Percentiles rank a stretch among this genome's conserved stretches.
phyloP scores from a whole-genome alignment of 2,329 filamentous ascomycete genomes.

The Macrophomina pseudophaseolina region DNA sequence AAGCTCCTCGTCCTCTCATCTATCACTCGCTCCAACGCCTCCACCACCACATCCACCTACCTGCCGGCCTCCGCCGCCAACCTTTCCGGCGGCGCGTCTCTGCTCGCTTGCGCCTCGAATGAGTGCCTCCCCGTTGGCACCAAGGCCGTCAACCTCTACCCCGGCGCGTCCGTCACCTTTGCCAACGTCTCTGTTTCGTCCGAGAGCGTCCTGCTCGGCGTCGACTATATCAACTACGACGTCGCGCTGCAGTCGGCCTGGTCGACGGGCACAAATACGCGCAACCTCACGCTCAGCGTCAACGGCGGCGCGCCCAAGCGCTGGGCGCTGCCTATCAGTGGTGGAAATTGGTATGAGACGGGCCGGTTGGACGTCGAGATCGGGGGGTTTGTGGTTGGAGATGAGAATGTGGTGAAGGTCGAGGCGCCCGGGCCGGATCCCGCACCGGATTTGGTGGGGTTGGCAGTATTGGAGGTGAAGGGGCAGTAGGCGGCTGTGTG shows the following conservation, averaged over 20 bases:
- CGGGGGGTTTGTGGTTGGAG: slow-evolving; percentile 36
- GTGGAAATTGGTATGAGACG: slow-evolving; percentile 46
- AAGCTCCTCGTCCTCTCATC: slow-evolving; percentile 44
- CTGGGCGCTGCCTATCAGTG: slow-evolving; percentile 47
- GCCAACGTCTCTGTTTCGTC: slow-evolving; percentile 36
- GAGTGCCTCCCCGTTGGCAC: slow-evolving; percentile 38
- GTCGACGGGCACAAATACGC: slow-evolving; percentile 41
- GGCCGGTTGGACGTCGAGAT: slow-evolving; percentile 33
- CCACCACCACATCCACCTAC: slow-evolving; percentile 34
- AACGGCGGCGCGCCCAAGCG: slow-evolving; percentile 43
- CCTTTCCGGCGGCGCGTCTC: slow-evolving; percentile 38
- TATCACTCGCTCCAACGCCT: slow-evolving; percentile 31
- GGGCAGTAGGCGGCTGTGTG: not conserved
- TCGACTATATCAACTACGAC: slow-evolving; percentile 49
- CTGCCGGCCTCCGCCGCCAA: slow-evolving; percentile 40
- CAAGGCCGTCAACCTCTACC: slow-evolving; percentile 43
- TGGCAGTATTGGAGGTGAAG: slow-evolving; percentile 27
- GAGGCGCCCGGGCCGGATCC: slow-evolving; percentile 30
- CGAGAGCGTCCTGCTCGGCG: slow-evolving; percentile 36
- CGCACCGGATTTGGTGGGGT: slow-evolving; percentile 39
- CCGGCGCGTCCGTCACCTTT: slow-evolving; percentile 36
- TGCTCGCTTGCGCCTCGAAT: slow-evolving; percentile 36
- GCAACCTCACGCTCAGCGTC: slow-evolving; percentile 45
- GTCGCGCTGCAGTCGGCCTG: slow-evolving; percentile 43
- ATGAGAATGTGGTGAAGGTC: slow-evolving; percentile 34